phyloP scores from a whole-genome alignment of 495 filamentous ascomycete genomes.

The Entonaema liquescens region DNA sequence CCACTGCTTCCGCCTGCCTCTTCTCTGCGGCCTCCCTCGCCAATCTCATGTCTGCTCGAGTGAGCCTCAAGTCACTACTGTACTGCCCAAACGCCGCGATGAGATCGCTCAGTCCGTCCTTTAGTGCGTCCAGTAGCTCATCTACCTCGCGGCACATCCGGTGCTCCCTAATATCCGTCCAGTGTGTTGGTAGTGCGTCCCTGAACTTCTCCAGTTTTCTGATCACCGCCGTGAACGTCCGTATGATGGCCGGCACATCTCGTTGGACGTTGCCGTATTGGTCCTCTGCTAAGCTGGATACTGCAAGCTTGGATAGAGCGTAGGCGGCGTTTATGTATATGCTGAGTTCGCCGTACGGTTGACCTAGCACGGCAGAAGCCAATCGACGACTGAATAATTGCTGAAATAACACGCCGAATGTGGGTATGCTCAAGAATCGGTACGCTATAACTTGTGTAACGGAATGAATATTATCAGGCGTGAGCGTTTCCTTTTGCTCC shows the following conservation, averaged over 20 bases:
- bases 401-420: constrained; percentile 72
- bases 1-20: not conserved
- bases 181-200: constrained; percentile 68
- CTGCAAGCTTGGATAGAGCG: constrained; percentile 71
- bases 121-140: constrained; percentile 66
- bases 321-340: constrained; percentile 75
- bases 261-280: constrained; percentile 84
- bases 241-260: constrained; percentile 76
- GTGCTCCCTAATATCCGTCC: constrained; percentile 75
- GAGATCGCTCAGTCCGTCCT: constrained; percentile 66
- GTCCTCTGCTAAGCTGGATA: constrained; percentile 82
- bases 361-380: constrained; percentile 69
- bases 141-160: constrained; percentile 67
- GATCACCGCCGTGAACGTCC: constrained; percentile 72
- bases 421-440: constrained; percentile 57
- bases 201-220: constrained; percentile 75
- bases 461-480: constrained; percentile 51
- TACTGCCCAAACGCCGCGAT: constrained; percentile 76
- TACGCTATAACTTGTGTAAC: constrained; percentile 42
- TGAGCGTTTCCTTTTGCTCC: constrained; percentile 55
- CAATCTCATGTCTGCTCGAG: constrained; percentile 69
- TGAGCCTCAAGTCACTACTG: constrained; percentile 69
- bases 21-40: constrained; percentile 70
- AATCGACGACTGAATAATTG: constrained; percentile 71
- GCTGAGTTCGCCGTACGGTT: constrained; percentile 70